These are phyloP conservation scores for Phaseolus coccineus DNA, from an alignment of 331 rosid species.

Conservation along the genomic window DNA sequence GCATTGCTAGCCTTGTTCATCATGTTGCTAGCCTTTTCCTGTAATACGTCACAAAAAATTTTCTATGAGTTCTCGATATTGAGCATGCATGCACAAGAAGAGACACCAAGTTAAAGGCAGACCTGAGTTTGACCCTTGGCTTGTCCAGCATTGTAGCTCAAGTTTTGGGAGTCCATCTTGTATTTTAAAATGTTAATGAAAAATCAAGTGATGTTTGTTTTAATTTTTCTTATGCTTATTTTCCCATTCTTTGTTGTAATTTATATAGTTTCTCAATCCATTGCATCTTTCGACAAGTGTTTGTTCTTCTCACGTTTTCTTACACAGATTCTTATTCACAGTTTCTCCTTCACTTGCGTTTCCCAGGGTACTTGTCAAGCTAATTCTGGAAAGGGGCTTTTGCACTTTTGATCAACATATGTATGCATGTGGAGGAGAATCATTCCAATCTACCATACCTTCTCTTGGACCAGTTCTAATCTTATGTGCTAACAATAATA, in stretches of 20 bases:
- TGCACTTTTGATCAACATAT: background rate
- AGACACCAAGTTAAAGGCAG: background rate
- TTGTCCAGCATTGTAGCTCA: conserved; percentile 45
- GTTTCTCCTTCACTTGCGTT: background rate
- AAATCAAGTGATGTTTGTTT: background rate
- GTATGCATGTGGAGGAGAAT: no score
- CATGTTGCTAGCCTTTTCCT: conserved; percentile 61
- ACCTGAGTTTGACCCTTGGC: conserved; percentile 48
- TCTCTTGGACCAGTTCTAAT: background rate
- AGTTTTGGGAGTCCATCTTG: conserved; percentile 41
- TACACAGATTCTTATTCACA: background rate
- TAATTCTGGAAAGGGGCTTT: background rate
- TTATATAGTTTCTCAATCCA: conserved; percentile 28
- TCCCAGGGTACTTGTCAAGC: background rate
- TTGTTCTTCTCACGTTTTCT: background rate
- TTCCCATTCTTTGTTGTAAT: background rate
- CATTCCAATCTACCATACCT: no score
- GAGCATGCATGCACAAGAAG: background rate
- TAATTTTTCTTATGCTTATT: conserved; percentile 13
- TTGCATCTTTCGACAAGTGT: background rate
- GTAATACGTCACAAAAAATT: background rate
- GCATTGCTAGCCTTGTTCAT: conserved; percentile 56
- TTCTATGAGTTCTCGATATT: background rate
- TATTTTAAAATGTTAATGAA: conserved; percentile 9
- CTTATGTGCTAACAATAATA: background rate